Percentiles rank a stretch among this genome's conserved stretches.
Conservation (phyloP, 371 early-diverging fungal genomes). For the Mortierella sp. region DNA sequence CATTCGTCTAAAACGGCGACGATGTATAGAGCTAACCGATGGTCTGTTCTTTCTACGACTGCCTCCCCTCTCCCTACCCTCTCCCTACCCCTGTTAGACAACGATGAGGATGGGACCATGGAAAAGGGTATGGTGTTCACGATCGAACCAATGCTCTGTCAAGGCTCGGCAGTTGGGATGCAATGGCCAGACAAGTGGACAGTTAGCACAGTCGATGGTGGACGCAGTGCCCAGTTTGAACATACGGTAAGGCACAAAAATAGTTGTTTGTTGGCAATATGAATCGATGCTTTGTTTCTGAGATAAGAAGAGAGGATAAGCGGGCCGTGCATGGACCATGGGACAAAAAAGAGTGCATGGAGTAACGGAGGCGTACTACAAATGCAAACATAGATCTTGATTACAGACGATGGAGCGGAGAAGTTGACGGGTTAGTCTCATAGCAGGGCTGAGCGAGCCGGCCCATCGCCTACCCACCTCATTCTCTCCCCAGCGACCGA, state of each 20-base stretch:
- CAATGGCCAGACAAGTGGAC: constrained; percentile 95
- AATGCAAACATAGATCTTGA: constrained; percentile 56
- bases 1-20: neutral
- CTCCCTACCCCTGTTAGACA: no score
- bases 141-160: constrained; percentile 89
- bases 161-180: constrained; percentile 74
- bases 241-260: constrained; percentile 64
- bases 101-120: constrained; percentile 73
- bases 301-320: constrained; percentile 55
- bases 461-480: neutral
- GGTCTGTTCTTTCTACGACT: no score
- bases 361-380: neutral
- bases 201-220: constrained; percentile 81
- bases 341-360: no score
- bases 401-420: constrained; percentile 75
- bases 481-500: neutral
- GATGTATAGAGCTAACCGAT: constrained; percentile 2
- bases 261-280: neutral
- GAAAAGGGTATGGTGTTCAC: constrained; percentile 85
- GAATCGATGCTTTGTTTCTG: constrained; percentile 27
- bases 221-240: constrained; percentile 92
- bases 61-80: no score
- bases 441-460: neutral
- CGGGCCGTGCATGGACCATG: constrained; percentile 8
- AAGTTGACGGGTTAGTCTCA: constrained; percentile 66